Percentiles rank a stretch among this genome's conserved stretches.
phyloP scores from a whole-genome alignment of 768 basidiomycete species.

The Kwoniella pini region DNA sequence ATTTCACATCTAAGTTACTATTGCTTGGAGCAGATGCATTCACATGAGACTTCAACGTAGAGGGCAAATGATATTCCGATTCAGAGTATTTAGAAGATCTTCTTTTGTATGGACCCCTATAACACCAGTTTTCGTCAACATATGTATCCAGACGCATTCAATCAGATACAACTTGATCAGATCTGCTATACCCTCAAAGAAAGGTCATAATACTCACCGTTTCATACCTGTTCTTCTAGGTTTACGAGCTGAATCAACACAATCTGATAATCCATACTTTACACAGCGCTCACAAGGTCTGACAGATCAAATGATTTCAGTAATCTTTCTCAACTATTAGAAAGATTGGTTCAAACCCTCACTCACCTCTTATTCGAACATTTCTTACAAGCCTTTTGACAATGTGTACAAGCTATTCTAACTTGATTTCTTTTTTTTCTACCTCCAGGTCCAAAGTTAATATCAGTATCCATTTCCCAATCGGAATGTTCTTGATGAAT shows the following conservation, averaged over 20 bases:
- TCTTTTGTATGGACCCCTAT: slow-evolving; percentile 46
- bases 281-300: slow-evolving; percentile 52
- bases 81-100: slow-evolving; percentile 20
- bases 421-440: slow-evolving; percentile 49
- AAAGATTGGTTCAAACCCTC: not conserved
- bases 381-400: slow-evolving; percentile 54
- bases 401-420: slow-evolving; percentile 51
- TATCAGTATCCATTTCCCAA: not conserved
- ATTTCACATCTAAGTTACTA: no score
- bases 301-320: not conserved
- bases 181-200: no score
- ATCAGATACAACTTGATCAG: not conserved
- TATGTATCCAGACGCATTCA: no score
- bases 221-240: slow-evolving; percentile 50
- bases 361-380: slow-evolving; percentile 51
- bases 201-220: no score
- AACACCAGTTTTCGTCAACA: no score
- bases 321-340: no score
- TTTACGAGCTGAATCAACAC: slow-evolving; percentile 46
- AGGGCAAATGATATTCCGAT: not conserved
- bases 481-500: not conserved
- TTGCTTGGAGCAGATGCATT: no score
- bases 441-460: slow-evolving; percentile 1
- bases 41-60: no score
- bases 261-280: slow-evolving; percentile 46